Evolutionary conservation across 225 moss, liverwort and hornwort genomes (phyloP).

Genomic region (Sphagnum contortum): DNA sequence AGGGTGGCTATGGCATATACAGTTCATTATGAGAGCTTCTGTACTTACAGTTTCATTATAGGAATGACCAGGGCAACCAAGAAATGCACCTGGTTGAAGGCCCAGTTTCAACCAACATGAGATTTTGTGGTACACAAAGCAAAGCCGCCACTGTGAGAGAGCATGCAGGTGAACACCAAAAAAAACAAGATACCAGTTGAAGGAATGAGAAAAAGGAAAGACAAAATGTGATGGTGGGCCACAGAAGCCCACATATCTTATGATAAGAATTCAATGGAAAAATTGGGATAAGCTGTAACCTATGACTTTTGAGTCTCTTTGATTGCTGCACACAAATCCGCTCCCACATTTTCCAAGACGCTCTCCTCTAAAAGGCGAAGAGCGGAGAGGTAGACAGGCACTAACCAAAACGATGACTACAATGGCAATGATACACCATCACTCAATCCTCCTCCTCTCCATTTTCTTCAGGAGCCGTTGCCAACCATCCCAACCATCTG

Average conservation of each 20-base stretch:
- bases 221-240: constrained; percentile 15
- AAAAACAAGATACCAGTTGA: too few species aligned
- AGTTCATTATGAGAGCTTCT: too few species aligned
- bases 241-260: constrained; percentile 20
- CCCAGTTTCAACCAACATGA: too few species aligned
- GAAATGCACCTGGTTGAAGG: too few species aligned
- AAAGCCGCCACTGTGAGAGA: too few species aligned
- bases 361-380: constrained; percentile 66
- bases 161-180: too few species aligned
- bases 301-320: constrained; percentile 55
- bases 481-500: constrained; percentile 66
- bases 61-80: too few species aligned
- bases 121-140: too few species aligned
- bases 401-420: constrained; percentile 23
- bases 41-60: too few species aligned
- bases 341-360: constrained; percentile 78
- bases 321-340: constrained; percentile 99
- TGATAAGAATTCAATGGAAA: constrained; percentile 39
- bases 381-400: constrained; percentile 29
- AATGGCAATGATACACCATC: constrained; percentile 8
- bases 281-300: constrained; percentile 40
- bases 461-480: constrained; percentile 62
- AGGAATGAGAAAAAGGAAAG: neutral
- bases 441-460: constrained; percentile 57
- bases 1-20: too few species aligned